Evolutionary conservation across 2,329 filamentous ascomycete species (phyloP).

Genomic region (Pestalotiopsis sp.): DNA sequence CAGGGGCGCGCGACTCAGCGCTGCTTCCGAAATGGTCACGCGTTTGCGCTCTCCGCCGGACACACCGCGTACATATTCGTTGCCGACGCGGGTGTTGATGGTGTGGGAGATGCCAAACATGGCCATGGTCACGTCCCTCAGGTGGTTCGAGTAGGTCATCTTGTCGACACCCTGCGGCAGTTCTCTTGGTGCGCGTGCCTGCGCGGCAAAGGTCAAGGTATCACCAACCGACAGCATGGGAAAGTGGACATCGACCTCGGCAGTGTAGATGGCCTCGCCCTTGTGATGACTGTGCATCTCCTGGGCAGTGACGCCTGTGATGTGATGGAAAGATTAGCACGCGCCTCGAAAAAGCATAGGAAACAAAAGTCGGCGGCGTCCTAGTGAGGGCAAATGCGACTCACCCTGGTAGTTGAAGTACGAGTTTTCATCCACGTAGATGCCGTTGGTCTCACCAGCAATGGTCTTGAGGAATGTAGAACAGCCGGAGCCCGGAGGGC

Average conservation of each 20-base stretch:
- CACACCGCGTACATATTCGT: constrained; percentile 74
- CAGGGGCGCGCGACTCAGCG: constrained; percentile 55
- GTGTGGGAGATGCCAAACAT: constrained; percentile 74
- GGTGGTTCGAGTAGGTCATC: constrained; percentile 58
- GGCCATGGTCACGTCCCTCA: constrained; percentile 72
- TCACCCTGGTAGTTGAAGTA: constrained; percentile 79
- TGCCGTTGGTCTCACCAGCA: constrained; percentile 77
- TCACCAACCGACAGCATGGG: constrained; percentile 75
- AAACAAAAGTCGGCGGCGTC: no score
- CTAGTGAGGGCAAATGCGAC: not conserved
- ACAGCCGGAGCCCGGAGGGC: constrained; percentile 68
- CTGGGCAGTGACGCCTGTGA: constrained; percentile 59
- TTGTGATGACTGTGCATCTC: constrained; percentile 77
- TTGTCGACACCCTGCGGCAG: constrained; percentile 58
- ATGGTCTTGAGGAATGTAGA: constrained; percentile 84
- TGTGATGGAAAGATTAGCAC: not conserved
- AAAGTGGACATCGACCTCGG: constrained; percentile 81
- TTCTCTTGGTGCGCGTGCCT: constrained; percentile 63
- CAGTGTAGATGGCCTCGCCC: constrained; percentile 83
- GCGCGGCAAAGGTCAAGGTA: constrained; percentile 75
- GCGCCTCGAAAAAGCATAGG: no score
- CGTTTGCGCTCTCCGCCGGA: constrained; percentile 72
- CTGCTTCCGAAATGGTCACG: constrained; percentile 63
- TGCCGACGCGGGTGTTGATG: constrained; percentile 71
- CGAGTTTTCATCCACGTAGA: constrained; percentile 68